Conservation (phyloP, 2,329 filamentous ascomycete genomes). For the Blastomyces emzantsi region DNA sequence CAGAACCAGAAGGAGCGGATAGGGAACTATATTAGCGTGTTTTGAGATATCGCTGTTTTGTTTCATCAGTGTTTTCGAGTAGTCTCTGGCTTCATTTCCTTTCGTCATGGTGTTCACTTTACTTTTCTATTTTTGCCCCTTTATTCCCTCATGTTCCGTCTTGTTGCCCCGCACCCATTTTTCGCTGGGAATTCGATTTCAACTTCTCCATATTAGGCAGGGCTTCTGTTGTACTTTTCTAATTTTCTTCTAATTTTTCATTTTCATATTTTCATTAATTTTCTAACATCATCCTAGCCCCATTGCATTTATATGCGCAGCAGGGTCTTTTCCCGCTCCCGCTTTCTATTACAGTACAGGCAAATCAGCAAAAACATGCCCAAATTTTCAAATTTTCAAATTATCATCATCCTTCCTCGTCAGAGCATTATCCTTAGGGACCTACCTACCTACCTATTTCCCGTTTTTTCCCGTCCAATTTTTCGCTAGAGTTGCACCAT, state of each 20-base stretch:
- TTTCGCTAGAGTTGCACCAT: background rate
- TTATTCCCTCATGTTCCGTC: background rate
- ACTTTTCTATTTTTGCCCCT: background rate
- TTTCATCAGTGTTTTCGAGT: background rate
- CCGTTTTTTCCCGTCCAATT: background rate
- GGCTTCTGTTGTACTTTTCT: background rate
- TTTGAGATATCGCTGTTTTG: slow-evolving; percentile 44
- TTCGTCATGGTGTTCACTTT: background rate
- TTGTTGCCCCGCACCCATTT: background rate
- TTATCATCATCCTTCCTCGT: background rate
- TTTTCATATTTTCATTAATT: background rate
- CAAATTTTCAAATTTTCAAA: background rate
- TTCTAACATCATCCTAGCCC: no score
- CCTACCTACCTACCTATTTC: background rate
- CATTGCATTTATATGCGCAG: no score
- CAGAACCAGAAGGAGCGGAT: slow-evolving; percentile 99
- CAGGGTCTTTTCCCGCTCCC: background rate
- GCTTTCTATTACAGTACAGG: background rate
- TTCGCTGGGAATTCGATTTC: background rate
- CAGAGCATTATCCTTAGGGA: background rate
- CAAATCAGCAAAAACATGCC: background rate
- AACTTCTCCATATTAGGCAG: background rate
- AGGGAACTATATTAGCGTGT: slow-evolving; percentile 97
- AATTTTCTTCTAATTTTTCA: background rate
- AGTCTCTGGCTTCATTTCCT: background rate